Evolutionary conservation across 192 early-diverging fungal species (phyloP).

Genomic region (Entomortierella chlamydospora): DNA sequence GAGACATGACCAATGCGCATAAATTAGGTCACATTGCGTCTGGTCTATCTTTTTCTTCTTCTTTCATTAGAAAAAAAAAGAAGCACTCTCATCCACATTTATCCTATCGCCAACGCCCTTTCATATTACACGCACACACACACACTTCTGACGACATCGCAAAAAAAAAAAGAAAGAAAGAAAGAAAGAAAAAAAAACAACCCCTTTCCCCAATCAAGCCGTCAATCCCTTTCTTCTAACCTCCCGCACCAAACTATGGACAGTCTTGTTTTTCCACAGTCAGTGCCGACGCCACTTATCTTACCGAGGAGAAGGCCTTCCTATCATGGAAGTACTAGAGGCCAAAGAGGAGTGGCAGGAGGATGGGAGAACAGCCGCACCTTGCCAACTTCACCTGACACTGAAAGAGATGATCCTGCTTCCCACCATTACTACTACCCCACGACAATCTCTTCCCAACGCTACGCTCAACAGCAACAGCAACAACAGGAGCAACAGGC

Average conservation of each 20-base stretch:
- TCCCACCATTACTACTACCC: constrained; percentile 5
- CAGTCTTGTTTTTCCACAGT: background rate
- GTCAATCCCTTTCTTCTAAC: background rate
- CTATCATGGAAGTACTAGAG: background rate
- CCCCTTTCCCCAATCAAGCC: too few species aligned
- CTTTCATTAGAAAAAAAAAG: too few species aligned
- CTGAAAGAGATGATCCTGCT: background rate
- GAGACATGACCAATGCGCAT: constrained; percentile 10
- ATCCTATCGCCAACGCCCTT: background rate
- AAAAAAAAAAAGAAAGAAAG: too few species aligned
- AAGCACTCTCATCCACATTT: background rate
- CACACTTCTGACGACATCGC: too few species aligned
- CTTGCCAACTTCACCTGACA: background rate
- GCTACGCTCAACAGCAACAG: background rate
- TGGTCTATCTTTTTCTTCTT: too few species aligned
- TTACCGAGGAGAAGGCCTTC: constrained; percentile 3
- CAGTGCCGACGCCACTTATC: constrained; percentile 1
- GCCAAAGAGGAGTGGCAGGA: background rate
- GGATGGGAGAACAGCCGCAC: background rate
- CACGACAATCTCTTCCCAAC: background rate
- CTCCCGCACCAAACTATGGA: background rate
- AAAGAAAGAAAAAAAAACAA: too few species aligned
- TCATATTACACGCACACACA: too few species aligned
- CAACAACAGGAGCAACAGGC: background rate
- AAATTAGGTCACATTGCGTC: background rate